Evolutionary conservation across 257 asterid genomes (phyloP).

Genomic region (Ilex asprella): DNA sequence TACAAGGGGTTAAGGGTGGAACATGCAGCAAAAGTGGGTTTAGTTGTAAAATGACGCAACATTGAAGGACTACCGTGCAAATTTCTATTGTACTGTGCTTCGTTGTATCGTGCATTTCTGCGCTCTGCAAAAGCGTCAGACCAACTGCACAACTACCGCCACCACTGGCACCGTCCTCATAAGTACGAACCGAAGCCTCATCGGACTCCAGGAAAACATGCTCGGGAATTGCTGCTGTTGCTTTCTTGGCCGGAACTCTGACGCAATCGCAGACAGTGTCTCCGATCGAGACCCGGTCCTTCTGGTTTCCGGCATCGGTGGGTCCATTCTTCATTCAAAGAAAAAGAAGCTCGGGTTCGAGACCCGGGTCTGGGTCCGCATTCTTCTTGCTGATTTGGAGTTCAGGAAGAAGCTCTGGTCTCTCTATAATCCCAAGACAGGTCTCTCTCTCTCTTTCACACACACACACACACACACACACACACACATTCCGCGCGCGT

Average conservation of each 20-base stretch:
- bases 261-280: slow-evolving; percentile 17
- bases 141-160: too few relatives aligned
- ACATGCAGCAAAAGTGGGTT: too few relatives aligned
- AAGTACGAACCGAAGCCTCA: too few relatives aligned
- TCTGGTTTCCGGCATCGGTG: slow-evolving; percentile 65
- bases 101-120: too few relatives aligned
- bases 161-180: too few relatives aligned
- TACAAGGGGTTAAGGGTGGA: too few relatives aligned
- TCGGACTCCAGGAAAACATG: slow-evolving; percentile 15
- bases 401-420: slow-evolving; percentile 78
- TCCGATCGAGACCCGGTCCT: slow-evolving; percentile 80
- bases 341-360: slow-evolving; percentile 49
- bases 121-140: too few relatives aligned
- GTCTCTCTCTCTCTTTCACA: slow-evolving; percentile 3
- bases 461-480: too few relatives aligned
- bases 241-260: slow-evolving; percentile 24
- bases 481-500: too few relatives aligned
- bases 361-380: slow-evolving; percentile 87
- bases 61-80: too few relatives aligned
- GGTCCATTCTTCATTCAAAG: slow-evolving; percentile 77
- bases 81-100: too few relatives aligned
- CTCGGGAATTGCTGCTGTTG: slow-evolving; percentile 39
- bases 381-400: slow-evolving; percentile 70
- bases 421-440: slow-evolving; percentile 61
- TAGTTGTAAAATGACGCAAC: too few relatives aligned